A percentile compares a stretch with the other conserved stretches of the same genome.
These are phyloP conservation scores for Carex kokanica DNA, from an alignment of 176 grass and related monocot genomes.

Conservation along the genomic window DNA sequence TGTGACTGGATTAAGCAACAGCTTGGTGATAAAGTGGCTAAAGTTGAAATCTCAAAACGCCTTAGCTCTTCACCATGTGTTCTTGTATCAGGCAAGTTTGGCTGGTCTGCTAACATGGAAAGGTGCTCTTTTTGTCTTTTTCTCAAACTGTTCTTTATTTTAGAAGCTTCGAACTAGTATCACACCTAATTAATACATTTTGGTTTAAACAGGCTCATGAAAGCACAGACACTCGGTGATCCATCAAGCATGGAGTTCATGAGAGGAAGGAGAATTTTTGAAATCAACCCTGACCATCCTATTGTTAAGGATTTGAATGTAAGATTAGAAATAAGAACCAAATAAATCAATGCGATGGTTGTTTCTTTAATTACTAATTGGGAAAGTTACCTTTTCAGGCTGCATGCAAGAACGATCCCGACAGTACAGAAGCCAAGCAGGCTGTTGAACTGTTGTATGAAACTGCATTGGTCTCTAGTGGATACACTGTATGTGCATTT, in stretches of 20 bases:
- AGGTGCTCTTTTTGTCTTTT: slow-evolving; percentile 34
- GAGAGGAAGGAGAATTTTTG: slow-evolving; percentile 88
- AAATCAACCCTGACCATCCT: slow-evolving; percentile 82
- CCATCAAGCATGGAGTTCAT: slow-evolving; percentile 93
- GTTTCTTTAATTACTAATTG: not conserved
- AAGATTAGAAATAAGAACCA: slow-evolving; percentile 20
- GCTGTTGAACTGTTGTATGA: slow-evolving; percentile 87
- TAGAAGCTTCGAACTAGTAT: not conserved
- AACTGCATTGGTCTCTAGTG: slow-evolving; percentile 93
- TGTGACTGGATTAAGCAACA: slow-evolving; percentile 93
- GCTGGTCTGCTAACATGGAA: slow-evolving; percentile 99
- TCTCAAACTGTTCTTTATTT: not conserved
- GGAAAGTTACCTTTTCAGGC: slow-evolving; percentile 39
- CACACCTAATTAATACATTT: slow-evolving; percentile 28
- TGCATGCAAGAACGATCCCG: slow-evolving; percentile 92
- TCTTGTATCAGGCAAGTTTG: slow-evolving; percentile 95
- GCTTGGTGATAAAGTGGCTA: slow-evolving; percentile 93
- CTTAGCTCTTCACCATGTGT: slow-evolving; percentile 93
- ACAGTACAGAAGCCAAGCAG: slow-evolving; percentile 70
- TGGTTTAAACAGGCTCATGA: slow-evolving; percentile 65
- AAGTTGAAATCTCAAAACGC: slow-evolving; percentile 87
- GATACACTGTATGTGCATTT: slow-evolving; percentile 70
- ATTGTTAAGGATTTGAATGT: slow-evolving; percentile 92
- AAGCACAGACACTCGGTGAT: slow-evolving; percentile 96
- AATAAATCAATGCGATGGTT: not conserved